These are phyloP conservation scores for Phytophthora crassamura DNA, from an alignment of 352 stramenopile genomes.

Conservation along the genomic window DNA sequence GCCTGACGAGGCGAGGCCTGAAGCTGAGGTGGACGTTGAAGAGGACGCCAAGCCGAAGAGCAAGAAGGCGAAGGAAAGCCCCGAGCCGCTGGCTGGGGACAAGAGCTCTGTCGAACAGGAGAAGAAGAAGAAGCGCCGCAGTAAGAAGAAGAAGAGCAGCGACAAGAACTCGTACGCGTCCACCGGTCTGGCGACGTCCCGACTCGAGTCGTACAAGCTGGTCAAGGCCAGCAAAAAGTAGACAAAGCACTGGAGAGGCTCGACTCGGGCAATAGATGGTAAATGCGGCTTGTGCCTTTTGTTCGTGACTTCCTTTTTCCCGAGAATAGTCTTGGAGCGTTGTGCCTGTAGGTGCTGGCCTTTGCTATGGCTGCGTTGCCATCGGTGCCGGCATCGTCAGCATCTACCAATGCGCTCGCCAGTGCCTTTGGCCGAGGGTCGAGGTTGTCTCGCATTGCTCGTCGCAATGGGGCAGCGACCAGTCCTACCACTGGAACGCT, in stretches of 20 bases:
- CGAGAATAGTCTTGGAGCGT: too few species aligned
- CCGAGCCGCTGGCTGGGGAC: slow-evolving; percentile 11
- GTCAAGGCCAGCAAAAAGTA: slow-evolving; percentile 73
- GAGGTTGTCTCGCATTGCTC: slow-evolving; percentile 21
- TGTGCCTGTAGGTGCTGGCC: too few species aligned
- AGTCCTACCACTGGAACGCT: slow-evolving; percentile 3
- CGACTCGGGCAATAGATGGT: slow-evolving; percentile 2
- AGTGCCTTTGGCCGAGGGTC: slow-evolving; percentile 11
- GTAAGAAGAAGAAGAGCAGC: slow-evolving; percentile 65
- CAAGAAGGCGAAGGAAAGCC: slow-evolving; percentile 37
- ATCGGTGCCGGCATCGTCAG: slow-evolving; percentile 3
- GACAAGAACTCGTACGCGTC: slow-evolving; percentile 52
- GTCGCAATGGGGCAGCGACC: slow-evolving; percentile 6
- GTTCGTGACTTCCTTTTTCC: too few species aligned
- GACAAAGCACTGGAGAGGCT: slow-evolving; percentile 6
- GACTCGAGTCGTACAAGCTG: slow-evolving; percentile 86
- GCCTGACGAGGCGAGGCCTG: slow-evolving; percentile 9
- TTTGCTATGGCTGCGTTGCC: slow-evolving; percentile 29
- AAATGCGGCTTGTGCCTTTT: background rate
- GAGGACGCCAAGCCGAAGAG: slow-evolving; percentile 42
- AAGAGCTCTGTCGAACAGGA: slow-evolving; percentile 21
- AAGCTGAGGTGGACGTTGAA: slow-evolving; percentile 1
- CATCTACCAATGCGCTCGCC: slow-evolving; percentile 4
- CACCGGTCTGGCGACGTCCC: slow-evolving; percentile 74
- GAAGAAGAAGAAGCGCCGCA: slow-evolving; percentile 67